phyloP scores from a whole-genome alignment of 2,329 filamentous ascomycete genomes.

The Beauveria pseudobassiana region DNA sequence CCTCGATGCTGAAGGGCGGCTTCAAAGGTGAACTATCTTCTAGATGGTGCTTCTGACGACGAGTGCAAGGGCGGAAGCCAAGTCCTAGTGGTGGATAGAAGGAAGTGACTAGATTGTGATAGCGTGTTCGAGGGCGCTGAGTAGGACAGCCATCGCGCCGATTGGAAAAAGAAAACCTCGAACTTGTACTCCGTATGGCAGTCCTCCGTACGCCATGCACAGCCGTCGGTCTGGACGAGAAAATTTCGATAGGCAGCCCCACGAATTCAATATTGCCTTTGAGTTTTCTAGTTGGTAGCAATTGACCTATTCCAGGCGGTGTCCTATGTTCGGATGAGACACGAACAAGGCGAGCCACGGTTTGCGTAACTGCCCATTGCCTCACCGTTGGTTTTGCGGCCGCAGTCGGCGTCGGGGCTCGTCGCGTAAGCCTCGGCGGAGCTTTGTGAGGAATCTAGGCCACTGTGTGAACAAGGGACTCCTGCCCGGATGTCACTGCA shows the following conservation, averaged over 20 bases:
- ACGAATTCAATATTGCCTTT: neutral
- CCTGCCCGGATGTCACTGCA: slow-evolving; percentile 3
- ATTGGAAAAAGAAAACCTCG: slow-evolving; percentile 1
- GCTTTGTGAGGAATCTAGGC: slow-evolving; percentile 1
- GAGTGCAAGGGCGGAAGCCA: neutral
- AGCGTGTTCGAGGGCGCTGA: neutral
- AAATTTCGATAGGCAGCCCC: neutral
- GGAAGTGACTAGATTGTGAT: neutral
- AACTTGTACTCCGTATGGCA: neutral
- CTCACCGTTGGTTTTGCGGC: slow-evolving; percentile 1
- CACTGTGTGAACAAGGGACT: neutral
- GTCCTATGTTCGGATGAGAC: slow-evolving; percentile 1
- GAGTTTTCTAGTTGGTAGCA: neutral
- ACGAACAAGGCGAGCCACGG: neutral
- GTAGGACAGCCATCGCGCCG: neutral
- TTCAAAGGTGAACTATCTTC: neutral
- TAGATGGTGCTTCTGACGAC: neutral
- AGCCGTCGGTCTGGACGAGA: neutral
- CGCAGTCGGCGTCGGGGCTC: neutral
- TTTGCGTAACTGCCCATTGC: neutral
- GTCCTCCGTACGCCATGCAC: neutral
- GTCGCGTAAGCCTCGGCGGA: neutral
- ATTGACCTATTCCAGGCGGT: neutral
- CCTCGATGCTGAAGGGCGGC: neutral
- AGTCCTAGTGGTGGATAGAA: neutral